Conservation (phyloP, 2,329 filamentous ascomycete species). For the Immersiporthe knoxdaviesiana region DNA sequence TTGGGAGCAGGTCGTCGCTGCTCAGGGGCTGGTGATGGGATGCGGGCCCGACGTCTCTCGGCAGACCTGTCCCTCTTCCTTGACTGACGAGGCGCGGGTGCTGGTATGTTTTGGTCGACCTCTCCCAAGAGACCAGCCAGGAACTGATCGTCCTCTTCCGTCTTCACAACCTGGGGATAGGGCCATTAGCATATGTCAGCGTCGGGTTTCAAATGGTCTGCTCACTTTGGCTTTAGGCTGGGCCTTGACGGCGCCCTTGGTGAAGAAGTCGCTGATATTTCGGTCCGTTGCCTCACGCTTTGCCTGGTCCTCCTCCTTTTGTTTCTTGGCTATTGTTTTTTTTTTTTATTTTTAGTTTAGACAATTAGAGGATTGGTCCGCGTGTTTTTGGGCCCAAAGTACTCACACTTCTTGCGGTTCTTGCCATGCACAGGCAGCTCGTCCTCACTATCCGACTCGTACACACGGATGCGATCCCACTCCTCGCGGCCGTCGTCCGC, state of each 20-base stretch:
- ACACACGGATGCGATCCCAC: slow-evolving; percentile 73
- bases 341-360: too few relatives aligned
- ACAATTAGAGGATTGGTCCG: background rate
- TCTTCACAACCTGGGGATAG: slow-evolving; percentile 65
- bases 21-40: slow-evolving; percentile 73
- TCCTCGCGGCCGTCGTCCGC: slow-evolving; percentile 96
- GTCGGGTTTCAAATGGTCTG: background rate
- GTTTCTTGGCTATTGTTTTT: slow-evolving; percentile 69
- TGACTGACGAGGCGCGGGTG: slow-evolving; percentile 57
- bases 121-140: slow-evolving; percentile 82
- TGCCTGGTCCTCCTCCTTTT: slow-evolving; percentile 83
- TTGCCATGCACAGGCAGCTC: slow-evolving; percentile 54
- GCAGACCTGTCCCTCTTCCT: slow-evolving; percentile 72
- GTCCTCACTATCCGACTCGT: slow-evolving; percentile 78
- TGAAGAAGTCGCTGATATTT: slow-evolving; percentile 95
- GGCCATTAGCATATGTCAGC: slow-evolving; percentile 25
- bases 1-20: slow-evolving; percentile 58
- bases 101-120: slow-evolving; percentile 75
- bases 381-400: background rate
- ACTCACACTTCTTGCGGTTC: slow-evolving; percentile 55
- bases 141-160: slow-evolving; percentile 87
- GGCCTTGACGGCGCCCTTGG: slow-evolving; percentile 67
- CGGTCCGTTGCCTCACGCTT: slow-evolving; percentile 86
- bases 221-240: slow-evolving; percentile 81
- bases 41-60: slow-evolving; percentile 76